Base-by-base conservation (phyloP, 805 yeast species). In the Wickerhamomyces sydowiorum region DNA sequence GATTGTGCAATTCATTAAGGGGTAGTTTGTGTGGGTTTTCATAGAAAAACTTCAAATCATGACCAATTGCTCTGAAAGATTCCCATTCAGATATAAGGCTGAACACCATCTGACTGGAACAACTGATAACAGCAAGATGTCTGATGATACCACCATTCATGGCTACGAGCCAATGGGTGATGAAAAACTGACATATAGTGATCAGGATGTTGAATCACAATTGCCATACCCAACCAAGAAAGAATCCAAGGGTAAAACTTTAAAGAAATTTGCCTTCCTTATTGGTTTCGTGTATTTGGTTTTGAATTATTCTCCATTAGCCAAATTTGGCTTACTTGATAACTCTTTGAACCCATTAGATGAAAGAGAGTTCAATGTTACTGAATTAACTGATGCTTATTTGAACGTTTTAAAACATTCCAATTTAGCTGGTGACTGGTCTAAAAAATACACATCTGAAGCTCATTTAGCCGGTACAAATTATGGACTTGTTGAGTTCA, bases 401-500 rank as follows among this genome's bases (percentile, higher is more conserved):
- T 46, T 61, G 15, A 32, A 51, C 17, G 53, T 56, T 2, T 46
- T 66, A 19, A 43, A 48, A 18, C 29, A 45, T 2, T 47, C 60
- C 12, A 66, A 65, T 44, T 43, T 47, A 10, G 80, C 81, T 8
- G 69, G 73, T 0, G 64, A 75, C 20, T 81, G 85, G 83, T 66
- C 76, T 7, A 48, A 70, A 38, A 63, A 60, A 29, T 79, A 78
- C 52, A 74, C 86, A 1, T 46, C 66, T 5, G 70, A 68, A 29
- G 71, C 80, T 2, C 86, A 81, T 53, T 59, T 80, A 44, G 82
- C 86, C 4, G 83, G 83, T 3, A 67, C 74, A 12, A 72, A 70
- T 46, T 50, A 59, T 28, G 70, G 59, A 27, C 57, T 75, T 42
- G 80, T 72, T 19, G 65, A 80, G 41, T 85, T 80, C 75, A 82